phyloP scores from a whole-genome alignment of 805 yeast species.

The Tetrapisispora phaffii region DNA sequence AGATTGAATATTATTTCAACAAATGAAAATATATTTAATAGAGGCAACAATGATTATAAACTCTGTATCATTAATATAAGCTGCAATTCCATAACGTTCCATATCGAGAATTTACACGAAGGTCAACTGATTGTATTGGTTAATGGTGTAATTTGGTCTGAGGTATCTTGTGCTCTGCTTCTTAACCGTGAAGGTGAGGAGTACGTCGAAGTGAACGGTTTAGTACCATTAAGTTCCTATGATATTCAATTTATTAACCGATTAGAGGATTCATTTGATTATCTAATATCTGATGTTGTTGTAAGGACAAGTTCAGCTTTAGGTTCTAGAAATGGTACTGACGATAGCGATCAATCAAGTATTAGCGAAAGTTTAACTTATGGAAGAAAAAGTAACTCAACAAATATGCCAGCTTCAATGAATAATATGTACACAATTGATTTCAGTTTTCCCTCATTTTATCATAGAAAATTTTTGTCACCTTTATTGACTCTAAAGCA shows the following conservation, averaged over 20 bases:
- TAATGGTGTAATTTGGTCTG: conserved; percentile 63
- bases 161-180: conserved; percentile 40
- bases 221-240: conserved; percentile 56
- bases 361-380: conserved; percentile 2
- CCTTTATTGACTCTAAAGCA: conserved; percentile 59
- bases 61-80: conserved; percentile 42
- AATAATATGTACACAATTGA: conserved; percentile 20
- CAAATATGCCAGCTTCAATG: background rate
- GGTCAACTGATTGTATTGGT: conserved; percentile 40
- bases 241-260: conserved; percentile 40
- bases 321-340: conserved; percentile 30
- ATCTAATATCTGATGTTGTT: conserved; percentile 32
- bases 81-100: conserved; percentile 43
- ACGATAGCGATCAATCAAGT: background rate
- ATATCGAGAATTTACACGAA: conserved; percentile 36
- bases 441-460: conserved; percentile 27
- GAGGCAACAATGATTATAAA: conserved; percentile 27
- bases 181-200: conserved; percentile 36
- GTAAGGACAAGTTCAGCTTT: conserved; percentile 33
- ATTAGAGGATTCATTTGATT: conserved; percentile 27
- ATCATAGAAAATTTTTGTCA: conserved; percentile 35
- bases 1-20: conserved; percentile 22
- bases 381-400: background rate
- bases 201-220: conserved; percentile 50
- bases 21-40: conserved; percentile 21